phyloP scores from a whole-genome alignment of 352 stramenopile species.

The Phytopythium kandeliae region DNA sequence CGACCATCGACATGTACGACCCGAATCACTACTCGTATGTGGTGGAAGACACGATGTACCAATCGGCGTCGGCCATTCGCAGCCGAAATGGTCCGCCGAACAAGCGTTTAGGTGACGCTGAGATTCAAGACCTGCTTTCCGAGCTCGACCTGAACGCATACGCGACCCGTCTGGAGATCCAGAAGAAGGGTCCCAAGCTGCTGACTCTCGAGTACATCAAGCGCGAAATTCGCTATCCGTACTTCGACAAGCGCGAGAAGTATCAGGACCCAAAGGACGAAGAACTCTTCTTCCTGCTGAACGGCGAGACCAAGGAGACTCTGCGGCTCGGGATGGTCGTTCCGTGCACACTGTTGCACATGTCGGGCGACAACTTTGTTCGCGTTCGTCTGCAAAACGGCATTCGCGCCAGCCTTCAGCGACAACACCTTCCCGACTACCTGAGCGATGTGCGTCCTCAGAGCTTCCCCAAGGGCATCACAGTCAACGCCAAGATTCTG shows the following conservation, averaged over 20 bases:
- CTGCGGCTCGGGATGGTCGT: constrained; percentile 83
- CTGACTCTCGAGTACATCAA: constrained; percentile 88
- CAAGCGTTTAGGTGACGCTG: constrained; percentile 54
- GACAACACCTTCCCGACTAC: constrained; percentile 79
- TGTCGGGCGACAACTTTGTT: constrained; percentile 81
- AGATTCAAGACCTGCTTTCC: constrained; percentile 84
- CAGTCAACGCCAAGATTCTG: constrained; percentile 85
- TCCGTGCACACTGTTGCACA: constrained; percentile 77
- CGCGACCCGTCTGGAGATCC: constrained; percentile 75
- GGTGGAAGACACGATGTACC: constrained; percentile 90
- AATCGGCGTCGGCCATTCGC: constrained; percentile 81
- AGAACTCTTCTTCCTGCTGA: constrained; percentile 85
- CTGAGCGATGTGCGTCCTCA: constrained; percentile 53
- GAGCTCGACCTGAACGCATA: constrained; percentile 87
- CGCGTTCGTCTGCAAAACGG: constrained; percentile 79
- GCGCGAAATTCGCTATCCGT: constrained; percentile 84
- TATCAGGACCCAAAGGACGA: constrained; percentile 82
- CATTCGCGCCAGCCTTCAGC: constrained; percentile 72
- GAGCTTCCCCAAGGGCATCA: constrained; percentile 76
- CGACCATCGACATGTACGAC: constrained; percentile 89
- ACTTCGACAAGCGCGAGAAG: constrained; percentile 84
- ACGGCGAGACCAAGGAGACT: constrained; percentile 77
- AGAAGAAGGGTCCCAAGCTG: constrained; percentile 87
- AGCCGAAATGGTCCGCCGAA: constrained; percentile 50
- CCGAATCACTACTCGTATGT: constrained; percentile 88